Conservation (phyloP, 306 rosid species). For the Crataegus laevigata region DNA sequence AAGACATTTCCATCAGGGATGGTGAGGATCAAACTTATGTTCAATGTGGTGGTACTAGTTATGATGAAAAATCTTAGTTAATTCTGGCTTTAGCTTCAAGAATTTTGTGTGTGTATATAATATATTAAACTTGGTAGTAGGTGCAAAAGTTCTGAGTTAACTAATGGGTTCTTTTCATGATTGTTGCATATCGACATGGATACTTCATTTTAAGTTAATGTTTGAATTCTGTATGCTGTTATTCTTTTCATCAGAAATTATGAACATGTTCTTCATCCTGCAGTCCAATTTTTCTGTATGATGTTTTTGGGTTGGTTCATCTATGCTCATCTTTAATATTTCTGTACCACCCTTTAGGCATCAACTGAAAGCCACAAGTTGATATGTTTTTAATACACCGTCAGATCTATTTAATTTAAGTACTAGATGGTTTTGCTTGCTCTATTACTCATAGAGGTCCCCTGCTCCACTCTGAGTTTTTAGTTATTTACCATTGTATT, state of each 20-base stretch:
- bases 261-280: neutral
- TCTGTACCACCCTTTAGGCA: neutral
- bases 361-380: neutral
- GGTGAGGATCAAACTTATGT: conserved; percentile 37
- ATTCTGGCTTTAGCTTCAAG: neutral
- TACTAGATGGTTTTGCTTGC: neutral
- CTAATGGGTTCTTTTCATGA: neutral
- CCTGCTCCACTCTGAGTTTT: neutral
- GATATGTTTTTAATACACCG: neutral
- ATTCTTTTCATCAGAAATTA: neutral
- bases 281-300: neutral
- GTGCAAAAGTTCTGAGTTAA: neutral
- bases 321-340: neutral
- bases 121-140: neutral
- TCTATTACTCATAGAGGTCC: neutral
- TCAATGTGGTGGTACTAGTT: neutral
- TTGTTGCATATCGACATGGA: neutral
- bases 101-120: neutral
- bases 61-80: neutral
- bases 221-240: neutral
- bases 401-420: neutral
- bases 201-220: neutral
- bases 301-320: neutral
- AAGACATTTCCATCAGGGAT: conserved; percentile 13
- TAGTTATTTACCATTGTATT: neutral